Evolutionary conservation across 805 yeast species (phyloP), one percentile per base, ranked within the genome.

Genomic region (Saccharomyces jurei): DNA sequence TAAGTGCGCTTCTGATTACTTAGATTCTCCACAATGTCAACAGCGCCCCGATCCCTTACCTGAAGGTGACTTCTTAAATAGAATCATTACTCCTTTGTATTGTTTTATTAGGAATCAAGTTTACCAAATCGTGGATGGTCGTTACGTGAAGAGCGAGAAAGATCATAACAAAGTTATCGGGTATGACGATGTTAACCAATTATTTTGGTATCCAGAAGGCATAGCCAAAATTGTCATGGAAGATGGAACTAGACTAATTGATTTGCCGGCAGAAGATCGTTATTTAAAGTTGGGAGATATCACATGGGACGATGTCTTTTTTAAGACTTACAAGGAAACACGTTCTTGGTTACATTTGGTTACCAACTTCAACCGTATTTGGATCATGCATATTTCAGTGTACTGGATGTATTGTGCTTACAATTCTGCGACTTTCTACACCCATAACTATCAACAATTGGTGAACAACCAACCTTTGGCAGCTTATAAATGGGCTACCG

Each of bases 191-290:
- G 96, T 94, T 57, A 94, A 94, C 74, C 99, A 94, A 78, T 81
- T 94, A 64, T 94, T 94, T 76, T 94, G 99, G 99, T 94, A 94
- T 74, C 97, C 98, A 51, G 97, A 94, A 75, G 99, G 99, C 79
- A 86, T 94, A 61, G 85, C 94, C 58, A 86, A 95, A 74, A 91
- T 94, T 65, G 81, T 86, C 51, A 81, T 92, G 66, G 90, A 86
- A 69, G 97, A 92, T 70, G 97, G 96, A 61, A 79, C 96, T 26
- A 83, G 96, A 71, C 78, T 94, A 64, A 88, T 92, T 50, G 98
- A 92, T 66, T 76, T 90, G 65, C 94, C 96, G 32, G 81, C 84
- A 55, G 88, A 83, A 64, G 97, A 94, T 73, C 86, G 99, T 71
- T 94, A 81, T 70, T 78, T 82, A 64, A 83, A 86, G 71, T 79